These are phyloP conservation scores for Trifolium dubium DNA, from an alignment of 306 rosid genomes.

Conservation along the genomic window DNA sequence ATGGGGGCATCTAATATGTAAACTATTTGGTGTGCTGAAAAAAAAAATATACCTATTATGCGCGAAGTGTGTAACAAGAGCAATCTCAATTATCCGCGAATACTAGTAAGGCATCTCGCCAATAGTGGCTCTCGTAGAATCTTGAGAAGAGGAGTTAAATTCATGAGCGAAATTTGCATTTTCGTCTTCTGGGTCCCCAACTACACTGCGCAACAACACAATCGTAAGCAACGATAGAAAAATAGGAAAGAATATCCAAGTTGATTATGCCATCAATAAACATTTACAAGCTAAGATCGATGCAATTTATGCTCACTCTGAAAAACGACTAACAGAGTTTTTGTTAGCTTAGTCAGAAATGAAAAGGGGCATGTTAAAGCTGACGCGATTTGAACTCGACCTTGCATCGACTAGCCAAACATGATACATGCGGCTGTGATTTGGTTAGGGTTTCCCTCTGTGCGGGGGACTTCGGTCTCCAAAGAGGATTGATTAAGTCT, in stretches of 20 bases:
- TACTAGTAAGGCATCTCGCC: neutral
- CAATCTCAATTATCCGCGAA: no score
- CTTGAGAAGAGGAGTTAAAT: neutral
- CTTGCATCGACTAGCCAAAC: neutral
- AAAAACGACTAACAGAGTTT: neutral
- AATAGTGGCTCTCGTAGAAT: no score
- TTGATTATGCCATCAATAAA: neutral
- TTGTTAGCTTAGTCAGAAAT: no score
- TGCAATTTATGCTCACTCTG: neutral
- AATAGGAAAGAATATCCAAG: neutral
- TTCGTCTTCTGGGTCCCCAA: neutral
- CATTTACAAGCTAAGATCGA: neutral
- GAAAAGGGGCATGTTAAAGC: neutral
- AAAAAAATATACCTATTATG: neutral
- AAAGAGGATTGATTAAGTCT: neutral
- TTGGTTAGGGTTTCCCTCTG: neutral
- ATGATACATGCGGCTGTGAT: neutral
- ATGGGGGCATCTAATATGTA: neutral
- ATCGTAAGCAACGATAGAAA: neutral
- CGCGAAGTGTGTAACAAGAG: neutral
- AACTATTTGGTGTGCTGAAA: neutral
- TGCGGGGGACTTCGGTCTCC: neutral
- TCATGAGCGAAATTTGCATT: neutral
- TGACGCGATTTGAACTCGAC: neutral
- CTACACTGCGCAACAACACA: neutral